Evolutionary conservation across 805 yeast genomes (phyloP).

Genomic region (Wickerhamomyces chambardii): DNA sequence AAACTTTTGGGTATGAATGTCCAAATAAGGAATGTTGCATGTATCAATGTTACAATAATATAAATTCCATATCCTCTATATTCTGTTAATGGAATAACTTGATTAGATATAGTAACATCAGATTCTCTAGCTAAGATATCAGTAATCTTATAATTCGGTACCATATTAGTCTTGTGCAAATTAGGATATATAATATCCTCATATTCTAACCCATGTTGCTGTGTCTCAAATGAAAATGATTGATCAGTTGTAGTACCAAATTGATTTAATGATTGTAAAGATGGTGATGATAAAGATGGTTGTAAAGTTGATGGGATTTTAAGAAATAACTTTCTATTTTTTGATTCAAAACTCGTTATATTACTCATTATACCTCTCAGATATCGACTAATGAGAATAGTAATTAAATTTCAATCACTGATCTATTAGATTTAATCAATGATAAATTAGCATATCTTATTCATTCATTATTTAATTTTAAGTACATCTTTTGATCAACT

Average conservation of each 20-base stretch:
- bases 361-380: too few relatives aligned
- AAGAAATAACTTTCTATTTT: too few relatives aligned
- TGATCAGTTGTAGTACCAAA: too few relatives aligned
- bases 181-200: constrained; percentile 11
- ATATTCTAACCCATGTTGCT: constrained; percentile 6
- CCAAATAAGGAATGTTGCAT: constrained; percentile 62
- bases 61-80: constrained; percentile 85
- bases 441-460: too few relatives aligned
- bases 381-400: too few relatives aligned
- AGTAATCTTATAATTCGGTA: constrained; percentile 16
- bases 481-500: too few relatives aligned
- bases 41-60: constrained; percentile 50
- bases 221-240: not conserved
- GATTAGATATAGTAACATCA: constrained; percentile 54
- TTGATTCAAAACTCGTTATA: too few relatives aligned
- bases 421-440: too few relatives aligned
- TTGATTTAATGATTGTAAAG: constrained; percentile 16
- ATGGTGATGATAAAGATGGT: constrained; percentile 21
- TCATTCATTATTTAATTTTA: too few relatives aligned
- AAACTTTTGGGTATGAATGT: constrained; percentile 56
- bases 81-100: constrained; percentile 54
- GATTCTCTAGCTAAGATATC: constrained; percentile 57
- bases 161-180: not conserved
- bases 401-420: too few relatives aligned
- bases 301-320: too few relatives aligned